phyloP scores from a whole-genome alignment of 345 rosid genomes.

The Eucalyptus pumila region DNA sequence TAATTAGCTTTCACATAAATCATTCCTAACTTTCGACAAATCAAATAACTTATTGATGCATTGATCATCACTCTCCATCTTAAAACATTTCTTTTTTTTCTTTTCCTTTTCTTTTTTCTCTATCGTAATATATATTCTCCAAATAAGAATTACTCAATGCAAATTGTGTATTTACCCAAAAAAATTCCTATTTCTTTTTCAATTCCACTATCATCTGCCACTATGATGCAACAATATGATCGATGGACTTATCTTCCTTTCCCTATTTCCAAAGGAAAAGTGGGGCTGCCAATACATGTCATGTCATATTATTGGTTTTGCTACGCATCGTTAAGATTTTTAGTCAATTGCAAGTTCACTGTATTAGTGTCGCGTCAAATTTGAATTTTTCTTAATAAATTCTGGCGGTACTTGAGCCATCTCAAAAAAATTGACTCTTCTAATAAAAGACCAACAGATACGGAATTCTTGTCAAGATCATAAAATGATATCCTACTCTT shows the following conservation, averaged over 20 bases:
- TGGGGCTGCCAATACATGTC: neutral
- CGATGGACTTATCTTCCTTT: neutral
- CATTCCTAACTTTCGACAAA: neutral
- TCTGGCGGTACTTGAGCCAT: neutral
- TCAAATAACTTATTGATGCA: neutral
- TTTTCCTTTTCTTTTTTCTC: neutral
- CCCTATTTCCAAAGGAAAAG: neutral
- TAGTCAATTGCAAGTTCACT: rapidly evolving
- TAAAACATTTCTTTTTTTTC: neutral
- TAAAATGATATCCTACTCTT: neutral
- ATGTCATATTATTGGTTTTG: neutral
- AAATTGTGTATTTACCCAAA: neutral
- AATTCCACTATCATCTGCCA: neutral
- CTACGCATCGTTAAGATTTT: neutral
- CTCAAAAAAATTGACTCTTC: neutral
- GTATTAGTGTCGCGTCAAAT: neutral
- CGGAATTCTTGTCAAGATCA: neutral
- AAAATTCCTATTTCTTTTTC: neutral
- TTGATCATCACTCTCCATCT: neutral
- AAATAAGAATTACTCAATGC: neutral
- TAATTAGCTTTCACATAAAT: neutral
- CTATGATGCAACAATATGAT: neutral
- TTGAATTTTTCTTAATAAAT: neutral
- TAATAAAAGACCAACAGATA: neutral
- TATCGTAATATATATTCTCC: neutral